Evolutionary conservation across 257 asterid species (phyloP).

Genomic region (Nemophila menziesii): DNA sequence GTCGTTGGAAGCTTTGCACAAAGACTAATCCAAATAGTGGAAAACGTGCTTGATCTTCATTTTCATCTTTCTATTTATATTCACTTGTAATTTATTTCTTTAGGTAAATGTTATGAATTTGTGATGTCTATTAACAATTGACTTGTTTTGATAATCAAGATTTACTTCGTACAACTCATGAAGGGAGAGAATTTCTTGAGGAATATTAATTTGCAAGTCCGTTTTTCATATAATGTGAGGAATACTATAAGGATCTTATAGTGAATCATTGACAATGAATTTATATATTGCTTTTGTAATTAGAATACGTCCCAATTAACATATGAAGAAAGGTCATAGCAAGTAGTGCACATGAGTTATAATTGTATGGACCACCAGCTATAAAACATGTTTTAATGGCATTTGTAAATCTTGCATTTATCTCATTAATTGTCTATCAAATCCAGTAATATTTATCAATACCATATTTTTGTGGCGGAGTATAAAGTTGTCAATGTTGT

Average conservation of each 20-base stretch:
- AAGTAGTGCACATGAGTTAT: constrained; percentile 57
- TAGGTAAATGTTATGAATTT: constrained; percentile 17
- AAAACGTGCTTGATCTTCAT: constrained; percentile 44
- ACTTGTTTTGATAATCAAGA: not conserved
- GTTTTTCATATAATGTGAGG: constrained; percentile 14
- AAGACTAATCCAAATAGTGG: constrained; percentile 75
- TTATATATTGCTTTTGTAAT: constrained; percentile 62
- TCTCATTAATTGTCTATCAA: not conserved
- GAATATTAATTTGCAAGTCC: no score
- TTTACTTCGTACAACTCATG: no score
- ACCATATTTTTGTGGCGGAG: not conserved
- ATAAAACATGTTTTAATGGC: constrained; percentile 55
- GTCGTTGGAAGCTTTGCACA: constrained; percentile 72
- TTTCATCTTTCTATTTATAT: no score
- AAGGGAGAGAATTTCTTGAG: no score
- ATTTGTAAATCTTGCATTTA: constrained; percentile 31
- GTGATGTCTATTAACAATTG: constrained; percentile 2
- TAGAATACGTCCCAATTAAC: constrained; percentile 66
- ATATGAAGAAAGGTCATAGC: constrained; percentile 27
- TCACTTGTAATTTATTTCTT: constrained; percentile 12
- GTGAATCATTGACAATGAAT: constrained; percentile 34
- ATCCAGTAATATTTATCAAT: no score
- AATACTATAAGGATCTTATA: constrained; percentile 33
- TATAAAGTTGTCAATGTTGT: no score
- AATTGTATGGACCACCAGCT: constrained; percentile 81